A percentile compares a stretch with the other conserved stretches of the same genome.
Evolutionary conservation across 345 rosid genomes (phyloP).

Genomic region (Citrus reticulata): DNA sequence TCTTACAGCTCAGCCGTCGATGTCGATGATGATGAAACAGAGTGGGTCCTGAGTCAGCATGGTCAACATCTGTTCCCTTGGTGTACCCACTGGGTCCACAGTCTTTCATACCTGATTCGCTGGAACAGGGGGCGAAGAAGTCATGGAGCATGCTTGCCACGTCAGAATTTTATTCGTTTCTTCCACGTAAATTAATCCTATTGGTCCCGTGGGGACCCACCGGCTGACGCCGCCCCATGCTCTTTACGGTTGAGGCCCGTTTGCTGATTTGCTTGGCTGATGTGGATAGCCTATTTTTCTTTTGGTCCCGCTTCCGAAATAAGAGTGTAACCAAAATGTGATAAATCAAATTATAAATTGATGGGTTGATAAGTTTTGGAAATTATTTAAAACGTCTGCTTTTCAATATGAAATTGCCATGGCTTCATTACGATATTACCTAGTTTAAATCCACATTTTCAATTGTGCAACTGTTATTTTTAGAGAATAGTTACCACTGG

Average conservation of each 20-base stretch:
- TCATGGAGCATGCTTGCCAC: constrained; percentile 11
- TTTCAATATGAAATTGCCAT: no score
- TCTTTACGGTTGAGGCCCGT: background rate
- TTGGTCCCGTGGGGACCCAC: background rate
- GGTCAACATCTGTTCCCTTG: background rate
- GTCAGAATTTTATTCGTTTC: constrained; percentile 23
- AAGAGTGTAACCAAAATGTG: background rate
- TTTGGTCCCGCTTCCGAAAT: background rate
- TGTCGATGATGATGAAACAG: background rate
- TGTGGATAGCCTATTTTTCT: background rate
- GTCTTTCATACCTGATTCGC: background rate
- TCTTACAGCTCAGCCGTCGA: constrained; percentile 12
- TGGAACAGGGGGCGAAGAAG: background rate
- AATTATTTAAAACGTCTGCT: background rate
- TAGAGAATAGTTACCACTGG: no score
- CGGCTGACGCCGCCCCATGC: background rate
- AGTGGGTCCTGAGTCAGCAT: constrained; percentile 2
- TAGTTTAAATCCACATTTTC: no score
- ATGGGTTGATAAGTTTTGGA: no score
- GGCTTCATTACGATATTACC: no score
- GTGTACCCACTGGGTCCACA: background rate
- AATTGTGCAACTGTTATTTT: no score
- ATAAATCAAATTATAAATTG: no score
- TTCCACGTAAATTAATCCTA: constrained; percentile 4
- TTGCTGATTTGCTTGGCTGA: background rate